Conservation (phyloP, 805 yeast genomes). For the Starmerella stellata region DNA sequence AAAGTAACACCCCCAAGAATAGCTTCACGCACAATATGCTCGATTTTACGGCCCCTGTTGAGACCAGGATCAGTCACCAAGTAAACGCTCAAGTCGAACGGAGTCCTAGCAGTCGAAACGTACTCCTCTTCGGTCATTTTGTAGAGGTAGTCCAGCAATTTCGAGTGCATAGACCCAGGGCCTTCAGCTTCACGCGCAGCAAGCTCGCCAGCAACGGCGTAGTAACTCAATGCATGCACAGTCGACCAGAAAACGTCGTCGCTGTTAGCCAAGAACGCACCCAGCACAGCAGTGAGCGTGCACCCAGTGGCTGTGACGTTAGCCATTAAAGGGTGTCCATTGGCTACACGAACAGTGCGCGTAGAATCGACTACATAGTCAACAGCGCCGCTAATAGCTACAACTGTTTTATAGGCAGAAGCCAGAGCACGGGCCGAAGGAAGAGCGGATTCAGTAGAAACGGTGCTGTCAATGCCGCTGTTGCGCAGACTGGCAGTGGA, state of each 20-base stretch:
- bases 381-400: constrained; percentile 13
- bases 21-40: constrained; percentile 26
- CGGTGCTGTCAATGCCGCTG: constrained; percentile 15
- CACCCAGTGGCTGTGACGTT: constrained; percentile 17
- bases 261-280: constrained; percentile 6
- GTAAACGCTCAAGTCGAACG: constrained; percentile 13
- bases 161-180: constrained; percentile 14
- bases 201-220: constrained; percentile 16
- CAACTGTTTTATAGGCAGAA: constrained; percentile 2
- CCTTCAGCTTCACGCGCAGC: constrained; percentile 11
- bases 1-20: constrained; percentile 58
- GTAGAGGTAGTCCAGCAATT: constrained; percentile 12
- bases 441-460: constrained; percentile 10
- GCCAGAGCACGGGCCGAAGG: constrained; percentile 14
- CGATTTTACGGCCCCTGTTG: constrained; percentile 4
- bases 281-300: constrained; percentile 13
- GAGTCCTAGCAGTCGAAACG: constrained; percentile 8
- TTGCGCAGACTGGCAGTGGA: constrained; percentile 19
- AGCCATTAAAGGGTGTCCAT: constrained; percentile 16
- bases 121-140: constrained; percentile 10
- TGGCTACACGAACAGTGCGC: constrained; percentile 4
- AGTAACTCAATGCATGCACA: constrained; percentile 9
- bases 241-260: constrained; percentile 4
- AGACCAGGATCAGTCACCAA: constrained; percentile 15
- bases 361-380: constrained; percentile 11